Base-by-base conservation (phyloP, 169 alveolate genomes). In the Plasmodium cynomolgi region DNA sequence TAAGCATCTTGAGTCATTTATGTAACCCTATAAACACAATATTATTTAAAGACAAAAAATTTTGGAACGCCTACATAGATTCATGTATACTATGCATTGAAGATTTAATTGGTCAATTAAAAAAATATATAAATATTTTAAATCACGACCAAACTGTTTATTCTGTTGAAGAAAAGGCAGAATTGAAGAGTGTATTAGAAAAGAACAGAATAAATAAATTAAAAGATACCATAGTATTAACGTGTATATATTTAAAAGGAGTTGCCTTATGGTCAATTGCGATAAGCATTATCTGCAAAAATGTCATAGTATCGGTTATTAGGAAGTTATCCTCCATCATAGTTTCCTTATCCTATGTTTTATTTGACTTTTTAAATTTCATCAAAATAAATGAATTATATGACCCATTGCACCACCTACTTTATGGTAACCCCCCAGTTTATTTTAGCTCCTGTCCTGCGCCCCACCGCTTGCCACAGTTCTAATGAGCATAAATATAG, bases 331-430 rank as follows among this genome's bases (percentile, higher is more conserved):
- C 93, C 58, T 85, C 93, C 80, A 85, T 85, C 81, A 85, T 85
- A 85, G 93, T 85, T 75, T 85, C 93, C 85, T 85, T 85, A 47
- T 85, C 93, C 31, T 85, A 85, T 85, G 93, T 85, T 74, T 85
- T 85, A 85, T 85, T 85, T 85, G 93, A 85, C 44, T 85, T 85
- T 75, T 85, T 85, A 77, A 85, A 85, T 54, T 85, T 85, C 71
- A 85, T 85, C 80, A 85, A 85, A 85, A 85, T 85, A 85, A 85
- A 85, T 74, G 93, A 85, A 58, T 77, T 85, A 75, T 85, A 85
- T 85, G 93, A 85, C 81, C 93, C 93, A 33, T 37, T 85, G 68
- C 93, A 85, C 73, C 93, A 85, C 81, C 74, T 85, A 31, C 85
- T 85, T 29, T 85, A 85, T 77, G 93, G 93, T 85, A 85, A 50